Conservation (phyloP, 306 rosid species). For the Pueraria montana region DNA sequence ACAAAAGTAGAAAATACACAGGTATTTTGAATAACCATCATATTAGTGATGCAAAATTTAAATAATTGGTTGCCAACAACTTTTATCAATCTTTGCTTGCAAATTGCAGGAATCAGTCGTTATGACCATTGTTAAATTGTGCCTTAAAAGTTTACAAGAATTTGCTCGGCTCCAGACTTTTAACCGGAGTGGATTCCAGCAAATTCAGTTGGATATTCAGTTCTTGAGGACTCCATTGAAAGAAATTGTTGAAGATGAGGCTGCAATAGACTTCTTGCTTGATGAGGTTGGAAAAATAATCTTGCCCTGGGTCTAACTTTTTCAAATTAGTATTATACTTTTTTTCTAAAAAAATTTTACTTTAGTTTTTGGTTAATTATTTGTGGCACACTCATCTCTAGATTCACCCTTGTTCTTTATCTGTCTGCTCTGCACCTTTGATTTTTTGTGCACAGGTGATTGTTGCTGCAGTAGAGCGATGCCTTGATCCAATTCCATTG, state of each 20-base stretch:
- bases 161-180: constrained; percentile 84
- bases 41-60: constrained; percentile 25
- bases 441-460: constrained; percentile 60
- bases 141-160: constrained; percentile 93
- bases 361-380: neutral
- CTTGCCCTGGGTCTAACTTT: constrained; percentile 9
- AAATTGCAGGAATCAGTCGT: constrained; percentile 86
- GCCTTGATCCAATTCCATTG: constrained; percentile 88
- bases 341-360: neutral
- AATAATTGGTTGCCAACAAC: constrained; percentile 23
- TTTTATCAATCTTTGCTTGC: constrained; percentile 43
- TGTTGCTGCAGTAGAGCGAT: constrained; percentile 86
- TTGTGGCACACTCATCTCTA: neutral
- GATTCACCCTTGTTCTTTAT: neutral
- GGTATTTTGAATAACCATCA: constrained; percentile 55
- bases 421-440: neutral
- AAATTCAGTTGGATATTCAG: constrained; percentile 91
- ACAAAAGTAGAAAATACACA: constrained; percentile 91
- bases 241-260: constrained; percentile 87
- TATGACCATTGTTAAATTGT: constrained; percentile 73
- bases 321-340: neutral
- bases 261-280: constrained; percentile 82
- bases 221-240: constrained; percentile 76
- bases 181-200: constrained; percentile 93
- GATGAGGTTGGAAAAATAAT: constrained; percentile 74